phyloP scores from a whole-genome alignment of 768 basidiomycete genomes.

The Boletus eberwhitei region DNA sequence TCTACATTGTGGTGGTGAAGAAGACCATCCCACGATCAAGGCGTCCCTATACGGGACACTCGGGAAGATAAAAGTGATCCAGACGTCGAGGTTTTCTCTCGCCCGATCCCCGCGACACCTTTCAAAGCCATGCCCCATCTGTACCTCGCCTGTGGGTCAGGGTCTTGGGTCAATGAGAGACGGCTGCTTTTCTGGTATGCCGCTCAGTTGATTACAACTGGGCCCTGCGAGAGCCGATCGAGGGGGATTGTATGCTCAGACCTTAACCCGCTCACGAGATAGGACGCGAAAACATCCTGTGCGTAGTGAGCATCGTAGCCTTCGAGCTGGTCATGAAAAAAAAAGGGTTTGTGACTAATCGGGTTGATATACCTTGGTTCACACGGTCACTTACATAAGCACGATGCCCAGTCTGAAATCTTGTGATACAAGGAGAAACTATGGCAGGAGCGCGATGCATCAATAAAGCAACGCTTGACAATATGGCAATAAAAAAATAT shows the following conservation, averaged over 20 bases:
- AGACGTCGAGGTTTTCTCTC: conserved; percentile 2
- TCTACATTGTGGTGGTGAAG: rapidly evolving
- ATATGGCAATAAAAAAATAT: neutral
- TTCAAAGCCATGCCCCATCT: conserved; percentile 38
- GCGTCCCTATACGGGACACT: conserved; percentile 13
- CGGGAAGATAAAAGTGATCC: conserved; percentile 12
- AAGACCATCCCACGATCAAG: neutral
- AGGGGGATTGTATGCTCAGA: conserved; percentile 70
- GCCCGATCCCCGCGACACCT: conserved; percentile 58
- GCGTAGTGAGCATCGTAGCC: conserved; percentile 66
- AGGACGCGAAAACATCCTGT: conserved; percentile 38
- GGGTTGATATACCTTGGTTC: neutral
- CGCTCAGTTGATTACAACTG: conserved; percentile 53
- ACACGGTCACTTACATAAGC: neutral
- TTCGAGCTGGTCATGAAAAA: conserved; percentile 43
- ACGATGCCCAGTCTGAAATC: too few relatives aligned
- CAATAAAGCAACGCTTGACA: neutral
- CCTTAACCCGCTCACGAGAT: conserved; percentile 76
- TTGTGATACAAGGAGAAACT: neutral
- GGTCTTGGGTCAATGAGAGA: conserved; percentile 41
- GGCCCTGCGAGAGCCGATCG: conserved; percentile 61
- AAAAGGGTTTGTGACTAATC: neutral
- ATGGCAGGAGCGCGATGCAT: neutral
- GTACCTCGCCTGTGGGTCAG: conserved; percentile 23
- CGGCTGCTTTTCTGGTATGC: conserved; percentile 63